These are phyloP conservation scores for Fusarium buharicum DNA, from an alignment of 2,329 filamentous ascomycete species.

Conservation along the genomic window DNA sequence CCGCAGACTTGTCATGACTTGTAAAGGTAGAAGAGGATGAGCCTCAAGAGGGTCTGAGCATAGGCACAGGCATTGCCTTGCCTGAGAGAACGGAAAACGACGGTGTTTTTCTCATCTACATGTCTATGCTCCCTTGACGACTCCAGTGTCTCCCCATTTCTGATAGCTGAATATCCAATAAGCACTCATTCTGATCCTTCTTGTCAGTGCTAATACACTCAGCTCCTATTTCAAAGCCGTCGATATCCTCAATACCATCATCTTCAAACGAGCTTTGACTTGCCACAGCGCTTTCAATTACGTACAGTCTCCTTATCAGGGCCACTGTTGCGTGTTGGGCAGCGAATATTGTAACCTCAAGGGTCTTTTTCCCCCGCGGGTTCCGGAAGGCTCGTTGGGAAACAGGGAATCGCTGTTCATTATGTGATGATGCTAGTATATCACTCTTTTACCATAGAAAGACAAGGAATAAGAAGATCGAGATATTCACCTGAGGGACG, in stretches of 20 bases:
- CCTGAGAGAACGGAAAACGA: conserved; percentile 30
- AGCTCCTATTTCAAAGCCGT: conserved; percentile 21
- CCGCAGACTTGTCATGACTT: neutral
- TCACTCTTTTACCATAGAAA: too few relatives aligned
- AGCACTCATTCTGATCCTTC: conserved; percentile 1
- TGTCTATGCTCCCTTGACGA: conserved; percentile 26
- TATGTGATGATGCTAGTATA: too few relatives aligned
- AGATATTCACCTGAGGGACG: too few relatives aligned
- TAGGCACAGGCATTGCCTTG: conserved; percentile 27
- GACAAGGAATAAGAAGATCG: too few relatives aligned
- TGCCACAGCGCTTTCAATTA: conserved; percentile 13
- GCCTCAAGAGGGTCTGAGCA: conserved; percentile 16
- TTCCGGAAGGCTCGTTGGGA: conserved; percentile 5
- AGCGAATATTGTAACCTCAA: neutral
- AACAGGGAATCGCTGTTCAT: neutral
- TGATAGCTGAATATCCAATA: conserved; percentile 29
- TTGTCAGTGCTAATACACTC: conserved; percentile 6
- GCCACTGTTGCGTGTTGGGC: neutral
- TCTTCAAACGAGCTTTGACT: neutral
- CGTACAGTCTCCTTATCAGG: conserved; percentile 9
- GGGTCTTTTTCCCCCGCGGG: neutral
- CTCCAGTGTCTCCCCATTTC: conserved; percentile 39
- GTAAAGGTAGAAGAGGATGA: conserved; percentile 3
- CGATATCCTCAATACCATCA: conserved; percentile 19
- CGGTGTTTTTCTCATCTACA: conserved; percentile 36